Conservation (phyloP, 345 rosid genomes). For the Sonneratia alba region DNA sequence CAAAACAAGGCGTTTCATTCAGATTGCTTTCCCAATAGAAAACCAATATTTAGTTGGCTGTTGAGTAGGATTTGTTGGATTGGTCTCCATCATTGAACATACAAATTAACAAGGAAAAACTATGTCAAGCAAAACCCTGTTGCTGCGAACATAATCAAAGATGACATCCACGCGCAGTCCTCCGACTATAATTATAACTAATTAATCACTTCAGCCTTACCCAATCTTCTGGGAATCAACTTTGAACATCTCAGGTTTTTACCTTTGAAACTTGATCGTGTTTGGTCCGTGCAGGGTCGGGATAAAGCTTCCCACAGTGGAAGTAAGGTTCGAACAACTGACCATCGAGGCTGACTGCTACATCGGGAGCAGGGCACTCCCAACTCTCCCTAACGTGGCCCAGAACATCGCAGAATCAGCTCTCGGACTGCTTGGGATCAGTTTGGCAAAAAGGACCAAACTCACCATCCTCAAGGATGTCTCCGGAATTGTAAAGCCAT, state of each 20-base stretch:
- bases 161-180: neutral
- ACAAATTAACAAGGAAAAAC: neutral
- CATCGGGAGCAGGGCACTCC: slow-evolving; percentile 74
- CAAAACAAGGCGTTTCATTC: too few species aligned
- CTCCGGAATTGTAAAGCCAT: slow-evolving; percentile 64
- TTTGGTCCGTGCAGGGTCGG: slow-evolving; percentile 47
- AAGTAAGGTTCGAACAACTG: slow-evolving; percentile 60
- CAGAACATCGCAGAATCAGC: slow-evolving; percentile 63
- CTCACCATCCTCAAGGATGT: slow-evolving; percentile 75
- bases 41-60: too few species aligned
- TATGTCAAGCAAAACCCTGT: neutral
- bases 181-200: neutral
- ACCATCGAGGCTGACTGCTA: slow-evolving; percentile 66
- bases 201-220: neutral
- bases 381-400: slow-evolving; percentile 60
- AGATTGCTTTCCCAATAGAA: too few species aligned
- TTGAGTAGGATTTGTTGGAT: neutral
- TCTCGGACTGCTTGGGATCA: slow-evolving; percentile 43
- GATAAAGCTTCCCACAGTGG: slow-evolving; percentile 63
- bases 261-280: neutral
- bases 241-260: neutral
- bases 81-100: neutral
- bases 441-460: slow-evolving; percentile 49
- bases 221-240: neutral
- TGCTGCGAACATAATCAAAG: neutral